Evolutionary conservation across 495 filamentous ascomycete genomes (phyloP).

Genomic region (Penicillium coffeae): DNA sequence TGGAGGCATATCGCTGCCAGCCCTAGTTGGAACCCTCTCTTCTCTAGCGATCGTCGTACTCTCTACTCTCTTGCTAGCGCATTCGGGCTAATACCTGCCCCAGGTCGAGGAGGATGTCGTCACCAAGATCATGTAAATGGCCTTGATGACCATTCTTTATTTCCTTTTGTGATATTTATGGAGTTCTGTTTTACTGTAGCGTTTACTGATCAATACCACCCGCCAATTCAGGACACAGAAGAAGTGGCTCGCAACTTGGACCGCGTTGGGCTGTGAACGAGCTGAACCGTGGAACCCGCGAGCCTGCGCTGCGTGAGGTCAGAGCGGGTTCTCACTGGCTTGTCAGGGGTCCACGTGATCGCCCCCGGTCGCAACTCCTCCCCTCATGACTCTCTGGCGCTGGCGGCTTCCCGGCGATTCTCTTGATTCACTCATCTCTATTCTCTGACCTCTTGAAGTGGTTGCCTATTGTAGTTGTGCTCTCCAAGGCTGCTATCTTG

Average conservation of each 20-base stretch:
- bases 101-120: constrained; percentile 93
- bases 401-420: not conserved
- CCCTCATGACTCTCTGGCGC: constrained; percentile 5
- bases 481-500: not conserved
- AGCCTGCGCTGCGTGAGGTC: constrained; percentile 44
- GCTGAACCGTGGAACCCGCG: constrained; percentile 17
- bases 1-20: not conserved
- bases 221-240: constrained; percentile 28
- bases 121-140: constrained; percentile 84
- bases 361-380: constrained; percentile 24
- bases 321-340: constrained; percentile 43
- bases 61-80: constrained; percentile 8
- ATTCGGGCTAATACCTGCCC: constrained; percentile 56
- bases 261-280: constrained; percentile 24
- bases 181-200: constrained; percentile 10
- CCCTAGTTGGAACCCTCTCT: not conserved
- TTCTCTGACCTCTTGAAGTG: not conserved
- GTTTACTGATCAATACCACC: constrained; percentile 40
- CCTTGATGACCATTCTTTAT: constrained; percentile 12
- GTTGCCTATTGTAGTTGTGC: no score
- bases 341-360: constrained; percentile 32
- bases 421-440: not conserved
- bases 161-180: constrained; percentile 11
- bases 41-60: constrained; percentile 3
- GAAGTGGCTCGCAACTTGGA: constrained; percentile 26